Base-by-base conservation (phyloP, 1,284 basidiomycete genomes). In the Prillingera fragicola region DNA sequence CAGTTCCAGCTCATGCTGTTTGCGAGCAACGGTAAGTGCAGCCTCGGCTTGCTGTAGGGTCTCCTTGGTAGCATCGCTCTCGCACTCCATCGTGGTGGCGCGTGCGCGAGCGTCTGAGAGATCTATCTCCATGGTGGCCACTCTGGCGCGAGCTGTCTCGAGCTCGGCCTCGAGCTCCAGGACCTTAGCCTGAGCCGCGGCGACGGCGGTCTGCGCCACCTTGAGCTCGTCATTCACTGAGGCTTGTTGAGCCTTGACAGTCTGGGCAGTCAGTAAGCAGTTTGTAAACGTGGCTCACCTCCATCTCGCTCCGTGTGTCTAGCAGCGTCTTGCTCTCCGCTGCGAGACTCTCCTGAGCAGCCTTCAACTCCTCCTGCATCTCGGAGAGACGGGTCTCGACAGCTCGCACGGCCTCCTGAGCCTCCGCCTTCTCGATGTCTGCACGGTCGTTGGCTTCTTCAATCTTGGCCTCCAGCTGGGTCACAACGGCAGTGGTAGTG, bases 141-240 rank as follows among this genome's bases (percentile, higher is more conserved):
- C 10, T 8, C 22, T 23, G 12, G 39, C 26, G 5, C 43, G 25
- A 2, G 29, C n/a, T 12, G 36, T 22, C 21, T 41, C 36, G 12
- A 45, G 22, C 15, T 45, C 35, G 9, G 25, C 32, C 25, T 41
- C 38, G 14, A 56, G 43, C 13, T 32, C 17, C 3, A 19, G 12
- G 9, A 49, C 10, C 14, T 46, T 33, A 4, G 26, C 27, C 22
- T 50, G 26, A 26, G 41, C 43, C 3, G 22, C 8, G 5, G 43
- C 13, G n/a, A 54, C 32, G 24, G 28, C 17, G 3, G 39, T 32
- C 5, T 12, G 26, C 9, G 39, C 34, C 24, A 32, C 8, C 37
- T 50, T 26, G 18, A 52, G 33, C 13, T 52, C 52, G 9, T 18
- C 29, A 3, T 34, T 28, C 19, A 29, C 19, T 31, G 42, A 12